Percentiles rank a stretch among this genome's conserved stretches.
Evolutionary conservation across 2,329 filamentous ascomycete species (phyloP).

Genomic region (Fusarium oligoseptatum): DNA sequence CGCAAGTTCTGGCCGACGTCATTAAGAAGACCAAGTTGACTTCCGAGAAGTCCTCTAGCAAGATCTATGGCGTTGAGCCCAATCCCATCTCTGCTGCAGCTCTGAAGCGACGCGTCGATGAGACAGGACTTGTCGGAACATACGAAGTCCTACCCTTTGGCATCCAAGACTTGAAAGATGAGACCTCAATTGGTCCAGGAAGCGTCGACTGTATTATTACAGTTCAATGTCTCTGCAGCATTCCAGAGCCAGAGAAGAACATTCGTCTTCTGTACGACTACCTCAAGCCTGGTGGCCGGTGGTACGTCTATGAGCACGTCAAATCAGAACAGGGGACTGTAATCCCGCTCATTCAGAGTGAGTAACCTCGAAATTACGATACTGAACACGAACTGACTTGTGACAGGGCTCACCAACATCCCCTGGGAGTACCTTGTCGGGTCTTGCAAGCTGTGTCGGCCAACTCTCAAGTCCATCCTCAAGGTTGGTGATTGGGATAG

Average conservation of each 20-base stretch:
- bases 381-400: not conserved
- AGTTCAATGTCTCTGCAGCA: slow-evolving; percentile 2
- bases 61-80: slow-evolving; percentile 2
- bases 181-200: not conserved
- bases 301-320: slow-evolving; percentile 7
- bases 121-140: not conserved
- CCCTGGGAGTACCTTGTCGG: not conserved
- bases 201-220: slow-evolving; percentile 7
- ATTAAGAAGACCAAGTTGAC: not conserved
- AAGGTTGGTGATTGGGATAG: not conserved
- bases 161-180: not conserved
- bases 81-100: slow-evolving; percentile 4
- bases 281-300: slow-evolving; percentile 1
- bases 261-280: slow-evolving; percentile 6
- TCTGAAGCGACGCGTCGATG: not conserved
- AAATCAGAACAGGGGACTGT: not conserved
- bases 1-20: not conserved
- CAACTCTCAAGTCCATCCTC: not conserved
- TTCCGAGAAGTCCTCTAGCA: not conserved
- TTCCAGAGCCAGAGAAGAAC: slow-evolving; percentile 4
- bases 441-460: not conserved
- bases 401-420: not conserved
- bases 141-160: slow-evolving; percentile 4
- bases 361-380: not conserved
- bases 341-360: not conserved